Evolutionary conservation across 2,329 filamentous ascomycete genomes (phyloP).

Genomic region (Rhinocladiella similis): DNA sequence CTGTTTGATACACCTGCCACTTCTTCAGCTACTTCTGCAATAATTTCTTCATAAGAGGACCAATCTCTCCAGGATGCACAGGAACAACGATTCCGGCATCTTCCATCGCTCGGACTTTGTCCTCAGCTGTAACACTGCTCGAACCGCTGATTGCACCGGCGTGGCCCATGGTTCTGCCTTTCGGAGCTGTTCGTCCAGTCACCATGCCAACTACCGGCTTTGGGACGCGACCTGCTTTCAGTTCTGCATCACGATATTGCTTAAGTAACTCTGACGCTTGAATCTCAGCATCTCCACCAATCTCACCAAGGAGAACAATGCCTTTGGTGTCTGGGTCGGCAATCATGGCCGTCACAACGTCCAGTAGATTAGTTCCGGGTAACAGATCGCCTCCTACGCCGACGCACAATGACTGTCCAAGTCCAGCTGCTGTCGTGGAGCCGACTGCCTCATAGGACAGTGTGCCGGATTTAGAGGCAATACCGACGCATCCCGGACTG

Average conservation of each 20-base stretch:
- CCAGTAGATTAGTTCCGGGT: background rate
- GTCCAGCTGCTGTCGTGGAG: background rate
- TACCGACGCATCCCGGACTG: background rate
- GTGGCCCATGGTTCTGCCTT: constrained; percentile 31
- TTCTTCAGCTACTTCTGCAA: background rate
- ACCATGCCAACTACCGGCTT: constrained; percentile 22
- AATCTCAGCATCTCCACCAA: background rate
- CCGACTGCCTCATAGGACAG: background rate
- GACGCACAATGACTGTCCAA: background rate
- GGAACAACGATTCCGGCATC: constrained; percentile 26
- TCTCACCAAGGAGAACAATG: background rate
- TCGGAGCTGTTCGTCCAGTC: constrained; percentile 21
- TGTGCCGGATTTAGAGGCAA: background rate
- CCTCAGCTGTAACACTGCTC: constrained; percentile 4
- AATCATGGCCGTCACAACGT: background rate
- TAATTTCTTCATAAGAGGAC: background rate
- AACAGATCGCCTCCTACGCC: constrained; percentile 1
- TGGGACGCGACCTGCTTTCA: background rate
- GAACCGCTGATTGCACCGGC: background rate
- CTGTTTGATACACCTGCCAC: no score
- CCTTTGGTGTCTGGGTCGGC: background rate
- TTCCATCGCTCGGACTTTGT: constrained; percentile 35
- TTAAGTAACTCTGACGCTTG: background rate
- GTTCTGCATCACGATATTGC: background rate
- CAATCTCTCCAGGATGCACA: background rate